These are phyloP conservation scores for Russula sp. DNA, from an alignment of 768 basidiomycete genomes.

Conservation along the genomic window DNA sequence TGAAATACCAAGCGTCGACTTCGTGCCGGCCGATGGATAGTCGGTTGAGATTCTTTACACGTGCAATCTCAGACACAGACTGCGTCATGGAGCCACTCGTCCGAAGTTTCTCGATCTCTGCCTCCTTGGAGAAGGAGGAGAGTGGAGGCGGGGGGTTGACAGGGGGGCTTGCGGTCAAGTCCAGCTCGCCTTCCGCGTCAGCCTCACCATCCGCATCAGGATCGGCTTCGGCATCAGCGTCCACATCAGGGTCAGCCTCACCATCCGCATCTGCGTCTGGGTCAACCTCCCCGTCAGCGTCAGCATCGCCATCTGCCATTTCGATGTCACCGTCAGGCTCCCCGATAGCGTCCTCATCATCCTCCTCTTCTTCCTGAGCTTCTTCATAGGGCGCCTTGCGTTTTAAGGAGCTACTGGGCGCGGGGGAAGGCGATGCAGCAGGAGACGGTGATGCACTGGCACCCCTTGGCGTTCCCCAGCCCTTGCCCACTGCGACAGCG, in stretches of 20 bases:
- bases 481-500: slow-evolving; percentile 24
- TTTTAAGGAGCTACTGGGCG: slow-evolving; percentile 53
- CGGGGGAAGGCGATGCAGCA: slow-evolving; percentile 49
- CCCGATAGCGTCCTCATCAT: slow-evolving; percentile 36
- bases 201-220: slow-evolving; percentile 57
- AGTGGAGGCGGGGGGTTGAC: slow-evolving; percentile 47
- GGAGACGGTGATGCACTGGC: slow-evolving; percentile 27
- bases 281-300: slow-evolving; percentile 42
- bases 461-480: slow-evolving; percentile 26
- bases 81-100: slow-evolving; percentile 99
- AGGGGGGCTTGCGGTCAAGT: slow-evolving; percentile 49
- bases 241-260: slow-evolving; percentile 28
- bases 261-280: slow-evolving; percentile 35
- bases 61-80: slow-evolving; percentile 93
- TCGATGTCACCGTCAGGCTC: slow-evolving; percentile 19
- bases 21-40: slow-evolving; percentile 95
- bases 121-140: slow-evolving; percentile 85
- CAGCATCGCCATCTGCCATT: slow-evolving; percentile 56
- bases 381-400: slow-evolving; percentile 64
- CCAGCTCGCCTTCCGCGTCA: slow-evolving; percentile 69
- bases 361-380: slow-evolving; percentile 53
- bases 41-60: slow-evolving; percentile 97
- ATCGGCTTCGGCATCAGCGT: slow-evolving; percentile 35
- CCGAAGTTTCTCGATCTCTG: slow-evolving; percentile 97
- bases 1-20: slow-evolving; percentile 99